Evolutionary conservation across 768 basidiomycete genomes (phyloP), one percentile per base, ranked within the genome.

Genomic region (Lactarius pseudohatsudake): DNA sequence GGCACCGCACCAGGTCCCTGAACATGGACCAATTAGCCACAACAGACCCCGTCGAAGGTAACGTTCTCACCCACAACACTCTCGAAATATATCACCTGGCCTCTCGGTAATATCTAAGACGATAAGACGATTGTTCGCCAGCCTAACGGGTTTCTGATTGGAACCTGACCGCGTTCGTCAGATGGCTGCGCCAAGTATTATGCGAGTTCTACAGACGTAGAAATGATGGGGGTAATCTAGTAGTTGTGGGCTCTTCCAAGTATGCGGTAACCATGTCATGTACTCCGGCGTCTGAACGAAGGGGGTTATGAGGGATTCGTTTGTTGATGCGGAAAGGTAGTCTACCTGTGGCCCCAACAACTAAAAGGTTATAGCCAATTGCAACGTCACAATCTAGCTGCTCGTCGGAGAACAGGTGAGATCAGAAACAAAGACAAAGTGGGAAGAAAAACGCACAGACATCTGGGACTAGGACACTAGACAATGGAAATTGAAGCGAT

Each of bases 1-100:
- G 62, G 18, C 57, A 59, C 28, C 62, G 62, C 20, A 57, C 66
- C 53, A 67, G n/a, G 53, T 67, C 66, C 26, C 62, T 63, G 53
- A 59, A 56, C 2, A 50, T 43, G 16, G 56, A 7, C 28, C 16
- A 2, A 3, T 67, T 15, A 59, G 10, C 15, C 26, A 41, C 16
- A 22, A 16, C n/a, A 41, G 20, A 28, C 16, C 15, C 26, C n/a
- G 28, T 38, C 13, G 5, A 3, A 32, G 5, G 13, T 16, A 59
- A n/a, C 0, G 16, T 36, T 36, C 58, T 59, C 56, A 64, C 66
- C 66, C 66, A 26, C 36, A 64, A 45, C 66, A 67, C 41, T 67
- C 66, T 28, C 62, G 50, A 30, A 67, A 67, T 30, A 67, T 55
- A 18, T 64, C 41, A 18, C 62, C 66, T 10, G 57, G 40, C 26